Conservation (phyloP, 2,329 filamentous ascomycete species). For the Penicillium sp. region DNA sequence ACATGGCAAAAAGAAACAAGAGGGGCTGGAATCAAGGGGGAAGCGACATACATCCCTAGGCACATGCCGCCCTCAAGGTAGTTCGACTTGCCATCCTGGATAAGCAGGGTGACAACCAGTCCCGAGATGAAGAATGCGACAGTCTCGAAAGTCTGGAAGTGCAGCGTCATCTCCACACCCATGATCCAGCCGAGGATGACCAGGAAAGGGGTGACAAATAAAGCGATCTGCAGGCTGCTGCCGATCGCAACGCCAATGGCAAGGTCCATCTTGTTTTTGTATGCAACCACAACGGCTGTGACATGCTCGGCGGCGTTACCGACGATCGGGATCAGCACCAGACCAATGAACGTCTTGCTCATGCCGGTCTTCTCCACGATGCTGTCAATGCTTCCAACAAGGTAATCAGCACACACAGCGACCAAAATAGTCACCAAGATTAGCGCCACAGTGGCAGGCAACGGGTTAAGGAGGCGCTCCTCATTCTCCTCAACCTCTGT, state of each 20-base stretch:
- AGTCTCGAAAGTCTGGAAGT: conserved; percentile 78
- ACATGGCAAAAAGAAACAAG: neutral
- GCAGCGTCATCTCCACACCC: conserved; percentile 68
- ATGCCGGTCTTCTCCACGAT: conserved; percentile 68
- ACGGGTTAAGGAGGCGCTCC: conserved; percentile 57
- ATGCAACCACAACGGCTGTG: conserved; percentile 73
- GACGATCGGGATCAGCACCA: conserved; percentile 75
- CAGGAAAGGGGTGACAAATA: conserved; percentile 75
- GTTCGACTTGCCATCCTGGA: conserved; percentile 79
- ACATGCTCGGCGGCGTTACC: conserved; percentile 80
- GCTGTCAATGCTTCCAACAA: conserved; percentile 71
- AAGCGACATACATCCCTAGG: conserved; percentile 49
- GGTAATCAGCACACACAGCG: conserved; percentile 70
- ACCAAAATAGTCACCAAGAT: conserved; percentile 68
- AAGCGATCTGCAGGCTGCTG: conserved; percentile 76
- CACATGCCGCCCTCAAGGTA: conserved; percentile 79
- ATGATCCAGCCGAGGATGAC: conserved; percentile 79
- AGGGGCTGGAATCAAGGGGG: neutral
- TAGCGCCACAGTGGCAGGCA: conserved; percentile 64
- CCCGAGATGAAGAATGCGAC: conserved; percentile 74
- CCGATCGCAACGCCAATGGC: conserved; percentile 80
- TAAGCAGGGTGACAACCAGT: conserved; percentile 68
- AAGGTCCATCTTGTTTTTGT: conserved; percentile 65
- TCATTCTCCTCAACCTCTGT: conserved; percentile 45
- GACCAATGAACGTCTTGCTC: conserved; percentile 76